These are phyloP conservation scores for Globisporangium spiculum DNA, from an alignment of 352 stramenopile genomes.

Conservation along the genomic window DNA sequence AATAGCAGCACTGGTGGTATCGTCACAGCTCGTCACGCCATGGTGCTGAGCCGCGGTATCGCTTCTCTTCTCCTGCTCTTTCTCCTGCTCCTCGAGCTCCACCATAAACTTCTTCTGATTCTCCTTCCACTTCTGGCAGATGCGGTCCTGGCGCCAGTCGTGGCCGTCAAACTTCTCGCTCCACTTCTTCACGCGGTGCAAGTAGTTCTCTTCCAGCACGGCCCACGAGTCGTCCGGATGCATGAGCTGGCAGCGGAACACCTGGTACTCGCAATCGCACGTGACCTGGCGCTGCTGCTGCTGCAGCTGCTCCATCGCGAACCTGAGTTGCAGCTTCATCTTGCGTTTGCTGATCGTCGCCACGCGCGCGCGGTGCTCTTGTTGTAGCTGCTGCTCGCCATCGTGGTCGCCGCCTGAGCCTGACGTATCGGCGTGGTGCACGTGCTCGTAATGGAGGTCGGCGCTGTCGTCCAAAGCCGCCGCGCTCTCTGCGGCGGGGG, in stretches of 20 bases:
- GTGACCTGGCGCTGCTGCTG: slow-evolving; percentile 24
- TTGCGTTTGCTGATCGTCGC: slow-evolving; percentile 6
- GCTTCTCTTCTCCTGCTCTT: neutral
- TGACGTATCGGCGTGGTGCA: slow-evolving; percentile 7
- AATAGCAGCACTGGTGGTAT: neutral
- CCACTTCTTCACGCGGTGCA: slow-evolving; percentile 44
- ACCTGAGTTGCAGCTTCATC: slow-evolving; percentile 6
- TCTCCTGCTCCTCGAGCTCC: slow-evolving; percentile 2
- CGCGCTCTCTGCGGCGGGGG: neutral
- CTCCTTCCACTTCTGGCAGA: slow-evolving; percentile 73
- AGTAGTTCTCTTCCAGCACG: slow-evolving; percentile 31
- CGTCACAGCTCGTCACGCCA: neutral
- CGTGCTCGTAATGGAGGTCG: slow-evolving; percentile 15
- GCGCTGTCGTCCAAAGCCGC: neutral
- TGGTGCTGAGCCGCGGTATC: neutral
- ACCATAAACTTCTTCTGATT: slow-evolving; percentile 54
- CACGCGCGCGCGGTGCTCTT: neutral
- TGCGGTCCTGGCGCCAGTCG: slow-evolving; percentile 49
- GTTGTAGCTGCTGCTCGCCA: neutral
- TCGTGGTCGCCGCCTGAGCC: neutral
- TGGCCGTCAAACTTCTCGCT: slow-evolving; percentile 48
- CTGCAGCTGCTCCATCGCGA: slow-evolving; percentile 9
- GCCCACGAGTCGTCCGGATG: slow-evolving; percentile 18
- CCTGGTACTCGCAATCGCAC: slow-evolving; percentile 44
- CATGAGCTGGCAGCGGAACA: slow-evolving; percentile 39